Evolutionary conservation across 345 rosid species (phyloP), one percentile per base, ranked within the genome.

Genomic region (Limnanthes douglasii): DNA sequence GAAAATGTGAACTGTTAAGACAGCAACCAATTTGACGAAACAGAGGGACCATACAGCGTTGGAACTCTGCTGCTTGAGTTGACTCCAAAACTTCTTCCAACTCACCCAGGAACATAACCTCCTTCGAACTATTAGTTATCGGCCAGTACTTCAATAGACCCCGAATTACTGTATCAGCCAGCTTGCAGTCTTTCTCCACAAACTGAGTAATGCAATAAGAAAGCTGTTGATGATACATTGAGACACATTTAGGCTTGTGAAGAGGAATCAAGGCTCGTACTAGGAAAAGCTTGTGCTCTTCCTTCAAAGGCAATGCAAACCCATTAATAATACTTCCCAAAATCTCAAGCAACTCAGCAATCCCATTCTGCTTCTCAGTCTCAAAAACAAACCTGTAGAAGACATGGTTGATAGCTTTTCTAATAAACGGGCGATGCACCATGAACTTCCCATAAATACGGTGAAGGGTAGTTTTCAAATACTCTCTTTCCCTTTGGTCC

Each of bases 31-130:
- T 69, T 46, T 60, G 82, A 18, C 56, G 69, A 44, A 72, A 79
- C 13, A 75, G 53, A 32, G 82, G 74, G 17, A 75, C 76, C 93
- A 75, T 69, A 59, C 82, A 72, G 4, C 79, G 78, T 21, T 79
- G 93, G 43, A 79, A 79, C 58, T 79, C 86, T 27, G 74, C 82
- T n/a, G 64, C 59, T 48, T 75, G 93, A 26, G 93, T 75, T 21
- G 79, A 78, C 49, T 79, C 93, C 41, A 79, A 61, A 30, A 79
- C 82, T 46, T 79, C 86, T 66, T 79, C 93, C 64, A 79, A 45
- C 50, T 79, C 93, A 7, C 93, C 78, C 41, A 79, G 82, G 43
- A 72, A 79, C 86, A 79, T 75, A 15, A 75, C 85, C 62, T 79
- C 86, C 48, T 79, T 79, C 4, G 82, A 62, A 57, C 86, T 72